Percentiles rank a stretch among this genome's conserved stretches.
Conservation (phyloP, 78 protist species). For the Dictyostelium brefeldianum region DNA sequence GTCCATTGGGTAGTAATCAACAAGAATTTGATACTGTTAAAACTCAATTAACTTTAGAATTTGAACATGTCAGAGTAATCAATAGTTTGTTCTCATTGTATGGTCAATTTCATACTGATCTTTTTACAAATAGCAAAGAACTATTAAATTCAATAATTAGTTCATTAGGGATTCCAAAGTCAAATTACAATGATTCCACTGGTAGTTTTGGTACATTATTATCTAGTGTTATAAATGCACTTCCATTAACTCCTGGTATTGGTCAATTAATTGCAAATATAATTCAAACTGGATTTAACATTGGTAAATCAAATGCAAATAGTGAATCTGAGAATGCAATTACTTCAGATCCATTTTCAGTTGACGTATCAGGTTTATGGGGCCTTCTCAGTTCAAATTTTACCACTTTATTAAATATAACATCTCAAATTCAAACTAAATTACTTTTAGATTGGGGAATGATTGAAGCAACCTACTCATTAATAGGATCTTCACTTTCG, state of each 20-base stretch:
- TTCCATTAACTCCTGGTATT: background rate
- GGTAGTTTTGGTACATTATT: background rate
- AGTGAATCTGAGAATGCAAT: background rate
- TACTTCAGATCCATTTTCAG: constrained; percentile 15
- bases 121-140: background rate
- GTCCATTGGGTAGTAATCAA: no score
- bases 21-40: no score
- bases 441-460: constrained; percentile 20
- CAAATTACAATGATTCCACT: background rate
- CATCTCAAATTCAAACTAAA: background rate
- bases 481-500: background rate
- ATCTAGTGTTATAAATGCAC: background rate
- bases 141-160: background rate
- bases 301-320: background rate
- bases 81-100: background rate
- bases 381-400: background rate
- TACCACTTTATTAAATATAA: background rate
- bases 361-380: background rate
- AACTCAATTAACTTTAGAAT: background rate
- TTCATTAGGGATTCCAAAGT: no score
- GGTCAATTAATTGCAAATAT: background rate
- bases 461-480: background rate
- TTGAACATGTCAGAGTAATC: background rate
- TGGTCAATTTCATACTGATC: background rate
- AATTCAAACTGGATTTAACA: background rate